These are phyloP conservation scores for Talaromyces nanjingensis DNA, from an alignment of 495 filamentous ascomycete genomes.

Conservation along the genomic window DNA sequence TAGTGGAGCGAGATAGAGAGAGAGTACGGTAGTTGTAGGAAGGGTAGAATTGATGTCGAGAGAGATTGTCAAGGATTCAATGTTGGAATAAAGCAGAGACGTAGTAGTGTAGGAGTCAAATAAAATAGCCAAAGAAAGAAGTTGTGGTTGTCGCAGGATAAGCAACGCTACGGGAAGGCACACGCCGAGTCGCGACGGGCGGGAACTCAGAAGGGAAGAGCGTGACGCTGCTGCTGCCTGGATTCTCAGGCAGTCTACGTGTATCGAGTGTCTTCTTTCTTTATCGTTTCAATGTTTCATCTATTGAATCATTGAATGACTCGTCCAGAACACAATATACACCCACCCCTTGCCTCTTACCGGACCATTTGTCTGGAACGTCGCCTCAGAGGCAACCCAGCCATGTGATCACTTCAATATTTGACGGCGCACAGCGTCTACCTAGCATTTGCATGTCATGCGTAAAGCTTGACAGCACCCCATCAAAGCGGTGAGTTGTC, in stretches of 20 bases:
- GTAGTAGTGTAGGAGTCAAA: not conserved
- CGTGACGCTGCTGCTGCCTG: no score
- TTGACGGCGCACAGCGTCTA: not conserved
- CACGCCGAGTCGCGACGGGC: conserved; percentile 1
- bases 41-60: not conserved
- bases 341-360: not conserved
- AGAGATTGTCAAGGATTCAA: not conserved
- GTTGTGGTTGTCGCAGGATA: not conserved
- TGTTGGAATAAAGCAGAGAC: no score
- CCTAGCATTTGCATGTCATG: not conserved
- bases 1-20: conserved; percentile 4
- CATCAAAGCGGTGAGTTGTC: not conserved
- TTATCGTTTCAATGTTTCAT: not conserved
- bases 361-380: not conserved
- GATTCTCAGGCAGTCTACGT: no score
- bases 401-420: not conserved
- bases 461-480: not conserved
- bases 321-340: not conserved
- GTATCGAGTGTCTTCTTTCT: not conserved
- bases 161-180: not conserved
- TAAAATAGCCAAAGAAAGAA: not conserved
- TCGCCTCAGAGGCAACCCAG: not conserved
- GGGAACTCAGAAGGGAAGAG: not conserved
- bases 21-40: not conserved
- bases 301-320: not conserved